Base-by-base conservation (phyloP, 495 filamentous ascomycete species). In the Penicillium taxi region DNA sequence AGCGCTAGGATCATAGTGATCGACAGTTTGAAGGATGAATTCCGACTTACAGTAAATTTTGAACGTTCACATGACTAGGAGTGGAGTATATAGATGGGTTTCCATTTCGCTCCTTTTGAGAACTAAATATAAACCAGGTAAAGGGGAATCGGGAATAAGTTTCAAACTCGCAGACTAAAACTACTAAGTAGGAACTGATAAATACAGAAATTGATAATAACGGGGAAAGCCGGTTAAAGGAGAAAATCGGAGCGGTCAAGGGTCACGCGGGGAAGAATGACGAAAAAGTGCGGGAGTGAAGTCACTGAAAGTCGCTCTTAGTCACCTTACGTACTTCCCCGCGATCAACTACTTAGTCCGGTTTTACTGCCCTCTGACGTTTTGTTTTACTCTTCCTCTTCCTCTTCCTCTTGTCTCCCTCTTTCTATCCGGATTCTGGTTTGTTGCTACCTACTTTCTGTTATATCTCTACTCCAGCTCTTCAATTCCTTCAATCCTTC, bases 241-340 rank as follows among this genome's bases (percentile, higher is more conserved):
- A 21, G 36, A 42, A 50, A 50, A 42, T 42, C 47, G 47, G 47
- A 50, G 47, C 28, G 14, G 13, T n/a, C 5, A 7, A 13, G 3
- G 34, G 46, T 49, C 46, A 49, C 46, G 46, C 47, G 47, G 47
- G 42, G 42, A 41, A 43, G 27, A 17, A 50, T 50, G 47, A 50
- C 47, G 47, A 50, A 50, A 50, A 50, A 38, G 13, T 8, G 17
- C 35, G 28, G 38, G 37, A 34, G 12, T 35, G 31, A 27, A 32
- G 26, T 20, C 20, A 13, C 16, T 12, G 5, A 12, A 13, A 28
- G 11, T 13, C 26, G 15, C 26, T 28, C 15, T 28, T 28, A 5
- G n/a, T 5, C n/a, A 13, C 11, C 5, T 13, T 12, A 5, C 5
- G 22, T 45, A 50, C 32, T 38, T 17, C 33, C 24, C 33, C 27